Evolutionary conservation across 78 protist genomes (phyloP).

Genomic region (slime mould (Dictyostelium discoideum)): DNA sequence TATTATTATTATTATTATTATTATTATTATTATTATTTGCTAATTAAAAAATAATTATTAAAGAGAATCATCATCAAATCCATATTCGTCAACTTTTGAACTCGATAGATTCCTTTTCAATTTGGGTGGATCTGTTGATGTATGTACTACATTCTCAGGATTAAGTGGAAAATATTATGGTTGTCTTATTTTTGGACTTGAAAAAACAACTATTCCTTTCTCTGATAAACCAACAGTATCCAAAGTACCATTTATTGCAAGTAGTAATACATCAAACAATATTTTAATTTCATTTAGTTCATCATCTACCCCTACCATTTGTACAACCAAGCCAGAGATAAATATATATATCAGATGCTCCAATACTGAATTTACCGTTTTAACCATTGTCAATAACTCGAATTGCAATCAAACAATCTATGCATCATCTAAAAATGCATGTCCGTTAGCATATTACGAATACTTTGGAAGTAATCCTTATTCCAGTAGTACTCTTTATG

Average conservation of each 20-base stretch:
- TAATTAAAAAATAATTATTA: too few relatives aligned
- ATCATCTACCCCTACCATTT: not conserved
- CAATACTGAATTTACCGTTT: not conserved
- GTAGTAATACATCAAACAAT: not conserved
- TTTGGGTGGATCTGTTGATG: not conserved
- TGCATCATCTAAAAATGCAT: not conserved
- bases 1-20: not conserved
- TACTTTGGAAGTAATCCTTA: not conserved
- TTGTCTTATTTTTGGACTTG: not conserved
- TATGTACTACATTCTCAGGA: not conserved
- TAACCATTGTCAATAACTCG: not conserved
- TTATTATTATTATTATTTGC: not conserved
- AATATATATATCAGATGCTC: not conserved
- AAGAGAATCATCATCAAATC: not conserved
- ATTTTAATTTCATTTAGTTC: not conserved
- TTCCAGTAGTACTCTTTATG: not conserved
- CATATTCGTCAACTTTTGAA: not conserved
- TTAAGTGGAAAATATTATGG: not conserved
- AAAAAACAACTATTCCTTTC: not conserved
- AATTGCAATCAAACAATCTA: not conserved
- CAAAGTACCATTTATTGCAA: not conserved
- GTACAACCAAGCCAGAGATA: not conserved
- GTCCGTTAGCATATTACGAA: not conserved
- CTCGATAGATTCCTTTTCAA: not conserved
- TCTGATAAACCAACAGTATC: not conserved